Base-by-base conservation (phyloP, 1,139 yeast species). In the Starmera stellimalicola region DNA sequence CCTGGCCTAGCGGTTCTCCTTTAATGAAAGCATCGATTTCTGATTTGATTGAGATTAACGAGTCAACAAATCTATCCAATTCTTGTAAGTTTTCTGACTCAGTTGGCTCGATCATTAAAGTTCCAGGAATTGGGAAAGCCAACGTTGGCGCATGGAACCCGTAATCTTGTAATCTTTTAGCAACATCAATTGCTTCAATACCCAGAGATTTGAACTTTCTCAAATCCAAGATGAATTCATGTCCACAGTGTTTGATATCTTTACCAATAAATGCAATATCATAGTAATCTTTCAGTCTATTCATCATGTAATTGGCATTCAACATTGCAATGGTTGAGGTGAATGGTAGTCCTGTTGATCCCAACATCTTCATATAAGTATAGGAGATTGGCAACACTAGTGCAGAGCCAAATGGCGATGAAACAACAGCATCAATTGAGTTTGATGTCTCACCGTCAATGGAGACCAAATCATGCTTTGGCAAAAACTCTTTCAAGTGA, bases 71-170 rank as follows among this genome's bases (percentile, higher is more conserved):
- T 51, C 96, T 72, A 60, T 91, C 93, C 46, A 91, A 68, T 63
- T 91, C 98, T 36, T 68, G 82, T 52, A 81, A 63, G 53, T 85
- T 77, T 62, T 91, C 98, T 16, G 93, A 79, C 61, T 91, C 98
- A 5, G 98, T 91, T 38, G 98, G 98, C 62, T 91, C 98, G 45
- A 91, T 78, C 98, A 91, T 91, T 48, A 91, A 70, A 4, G 98
- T 91, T 40, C 94, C 94, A 10, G 96, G 88, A 34, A 91, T 95
- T 16, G 98, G 98, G 83, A 93, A 91, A 2, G 97, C 91, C 85
- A 91, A 78, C 32, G 98, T 91, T 45, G 98, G 98, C 1, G 96
- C 96, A 59, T 91, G 98, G 77, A 91, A 91, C 2, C 97, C 96
- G 55, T 88, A 91, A 62, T 91, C 98, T 61, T 91, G 97, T 41